Evolutionary conservation across 805 yeast species (phyloP).

Genomic region (Candida lessepsii): DNA sequence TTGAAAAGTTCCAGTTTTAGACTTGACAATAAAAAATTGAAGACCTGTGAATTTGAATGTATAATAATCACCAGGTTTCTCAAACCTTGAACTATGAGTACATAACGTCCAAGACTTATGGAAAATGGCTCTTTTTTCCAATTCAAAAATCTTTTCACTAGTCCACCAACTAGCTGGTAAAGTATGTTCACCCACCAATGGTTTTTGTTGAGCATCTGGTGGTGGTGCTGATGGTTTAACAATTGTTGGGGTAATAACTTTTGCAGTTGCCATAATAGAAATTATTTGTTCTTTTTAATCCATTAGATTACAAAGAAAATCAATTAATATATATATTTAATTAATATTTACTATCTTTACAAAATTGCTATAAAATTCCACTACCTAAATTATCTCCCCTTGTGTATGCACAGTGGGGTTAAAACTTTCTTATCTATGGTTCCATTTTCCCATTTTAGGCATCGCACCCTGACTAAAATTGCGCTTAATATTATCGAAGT

Average conservation of each 20-base stretch:
- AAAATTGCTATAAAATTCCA: too few species aligned
- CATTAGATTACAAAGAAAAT: too few species aligned
- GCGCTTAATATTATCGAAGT: too few species aligned
- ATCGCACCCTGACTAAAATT: not conserved
- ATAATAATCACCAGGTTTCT: constrained; percentile 57
- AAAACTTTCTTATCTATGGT: constrained; percentile 11
- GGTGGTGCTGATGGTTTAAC: constrained; percentile 24
- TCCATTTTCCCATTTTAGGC: constrained; percentile 8
- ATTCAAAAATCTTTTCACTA: constrained; percentile 54
- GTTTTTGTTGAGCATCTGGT: constrained; percentile 10
- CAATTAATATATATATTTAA: too few species aligned
- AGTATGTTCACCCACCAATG: constrained; percentile 40
- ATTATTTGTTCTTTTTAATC: too few species aligned
- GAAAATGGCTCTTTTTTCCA: constrained; percentile 58
- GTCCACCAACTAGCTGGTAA: constrained; percentile 70
- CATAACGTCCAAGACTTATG: constrained; percentile 56
- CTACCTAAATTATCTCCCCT: too few species aligned
- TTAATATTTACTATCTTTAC: too few species aligned
- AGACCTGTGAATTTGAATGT: constrained; percentile 51
- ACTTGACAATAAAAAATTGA: constrained; percentile 55
- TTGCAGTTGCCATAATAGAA: constrained; percentile 9
- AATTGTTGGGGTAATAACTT: constrained; percentile 1
- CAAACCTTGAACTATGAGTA: constrained; percentile 51
- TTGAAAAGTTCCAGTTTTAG: constrained; percentile 49
- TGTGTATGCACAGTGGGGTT: too few species aligned